Base-by-base conservation (phyloP, 805 yeast species). In the Maudiozyma barnettii region DNA sequence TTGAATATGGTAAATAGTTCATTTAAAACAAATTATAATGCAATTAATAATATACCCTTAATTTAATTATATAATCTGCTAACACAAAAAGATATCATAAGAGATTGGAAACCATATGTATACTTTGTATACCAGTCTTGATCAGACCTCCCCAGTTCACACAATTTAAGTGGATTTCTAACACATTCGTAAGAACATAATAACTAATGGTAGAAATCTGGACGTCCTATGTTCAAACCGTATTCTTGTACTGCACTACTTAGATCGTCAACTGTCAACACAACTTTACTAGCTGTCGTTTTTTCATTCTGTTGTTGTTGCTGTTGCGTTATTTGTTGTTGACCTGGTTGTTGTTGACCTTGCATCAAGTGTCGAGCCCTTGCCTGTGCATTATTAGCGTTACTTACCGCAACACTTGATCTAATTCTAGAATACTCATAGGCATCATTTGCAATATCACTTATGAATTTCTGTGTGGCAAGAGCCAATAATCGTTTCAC, bases 361-460 rank as follows among this genome's bases (percentile, higher is more conserved):
- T 85, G 82, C 58, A 78, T 69, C 46, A 87, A 70, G 30, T 87
- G 91, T 56, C 87, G 76, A 0, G 93, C 95, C 58, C 95, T 74
- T 1, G 81, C 83, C 61, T 86, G 95, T 7, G 96, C 95, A 59
- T 87, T 87, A 40, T 85, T 74, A 4, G 95, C 79, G 57, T 83
- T 82, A 57, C 85, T 81, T n/a, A 90, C 95, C 0, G 96, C 80
- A 12, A 88, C 79, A 4, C 86, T 73, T n/a, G 93, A 86, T 52
- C 98, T 76, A 54, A 93, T 93, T 51, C 98, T 73, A 8, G 96
- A 85, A 61, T 88, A 90, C 63, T 93, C 99, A 62, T 88, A 93
- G 0, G 99, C 97, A 61, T 93, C 98, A 14, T 89, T 87, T 1
- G 99, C 96, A 29, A 93, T 82, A 63, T 93, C 99, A 51, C 90